Base-by-base conservation (phyloP, 2,329 filamentous ascomycete species). In the Rhexocercosporidium sp. region DNA sequence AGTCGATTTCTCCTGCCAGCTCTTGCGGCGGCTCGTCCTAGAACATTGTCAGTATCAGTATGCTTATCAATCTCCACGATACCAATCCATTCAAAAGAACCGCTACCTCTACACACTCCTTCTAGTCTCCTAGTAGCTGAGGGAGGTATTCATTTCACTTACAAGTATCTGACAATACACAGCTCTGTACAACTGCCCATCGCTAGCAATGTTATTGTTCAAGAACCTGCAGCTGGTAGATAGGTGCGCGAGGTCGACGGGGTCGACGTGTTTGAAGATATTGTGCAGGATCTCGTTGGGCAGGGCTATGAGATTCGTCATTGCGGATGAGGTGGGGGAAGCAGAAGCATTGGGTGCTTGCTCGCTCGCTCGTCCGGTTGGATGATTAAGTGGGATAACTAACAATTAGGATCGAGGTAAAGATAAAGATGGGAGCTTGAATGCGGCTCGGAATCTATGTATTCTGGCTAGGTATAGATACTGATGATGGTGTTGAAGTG, bases 281-380 rank as follows among this genome's bases (percentile, higher is more conserved):
- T 84, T 80, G 73, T 90, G 86, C 29, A 92, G 75, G 49, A 92
- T 82, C 80, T 92, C 90, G 7, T 85, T 81, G 9, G 89, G 88
- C n/a, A 71, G 64, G 1, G 39, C 37, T 11, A 66, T 57, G 29
- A 69, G 41, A n/a, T 63, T 54, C 27, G 41, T 37, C 59, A 49
- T 61, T 18, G 37, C 12, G n/a, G n/a, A 57, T 3, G 3, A 18
- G 16, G 16, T 8, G 8, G 16, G 18, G 44, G 39, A 12, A 41
- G 39, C 39, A 41, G 34, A 39, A 39, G 34, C 34, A 39, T 39
- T 14, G 34, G 34, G n/a, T n/a, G n/a, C n/a, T 31, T 31, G 29
- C 29, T 31, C 9, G 29, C 29, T 31, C 29, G 29, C 29, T 31
- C 29, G 4, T 31, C 29, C 4, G 29, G 29, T 4, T 4, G 29